These are phyloP conservation scores for Pyrus hybrid DNA, from an alignment of 331 rosid species.

Conservation along the genomic window DNA sequence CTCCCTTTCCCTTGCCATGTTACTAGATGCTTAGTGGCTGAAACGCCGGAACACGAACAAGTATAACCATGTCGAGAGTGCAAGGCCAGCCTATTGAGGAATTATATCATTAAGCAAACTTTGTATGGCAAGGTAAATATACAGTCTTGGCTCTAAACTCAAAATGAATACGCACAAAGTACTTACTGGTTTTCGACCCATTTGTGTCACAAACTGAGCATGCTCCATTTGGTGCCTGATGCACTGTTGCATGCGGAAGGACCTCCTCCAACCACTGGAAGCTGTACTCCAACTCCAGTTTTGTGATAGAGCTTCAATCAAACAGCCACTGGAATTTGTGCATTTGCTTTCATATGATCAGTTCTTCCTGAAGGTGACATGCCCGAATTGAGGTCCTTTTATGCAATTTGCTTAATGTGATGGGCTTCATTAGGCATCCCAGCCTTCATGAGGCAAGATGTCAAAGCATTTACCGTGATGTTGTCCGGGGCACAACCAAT, in stretches of 20 bases:
- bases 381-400: constrained; percentile 23
- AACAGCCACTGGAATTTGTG: constrained; percentile 37
- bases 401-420: constrained; percentile 31
- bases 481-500: constrained; percentile 62
- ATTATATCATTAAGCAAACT: background rate
- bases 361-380: constrained; percentile 10
- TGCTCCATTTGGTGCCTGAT: background rate
- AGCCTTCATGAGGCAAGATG: constrained; percentile 70
- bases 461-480: constrained; percentile 49
- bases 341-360: constrained; percentile 21
- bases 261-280: constrained; percentile 11
- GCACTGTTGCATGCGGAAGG: background rate
- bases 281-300: background rate
- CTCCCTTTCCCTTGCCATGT: background rate
- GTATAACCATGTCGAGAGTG: background rate
- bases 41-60: background rate
- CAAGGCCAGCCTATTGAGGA: background rate
- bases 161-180: background rate
- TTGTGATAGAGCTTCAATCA: constrained; percentile 12
- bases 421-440: constrained; percentile 77
- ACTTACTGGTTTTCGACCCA: constrained; percentile 18
- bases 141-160: background rate
- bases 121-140: background rate
- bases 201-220: constrained; percentile 4
- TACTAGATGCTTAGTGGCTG: background rate